phyloP scores from a whole-genome alignment of 129 eudicot genomes.

The Ambrosia artemisiifolia region DNA sequence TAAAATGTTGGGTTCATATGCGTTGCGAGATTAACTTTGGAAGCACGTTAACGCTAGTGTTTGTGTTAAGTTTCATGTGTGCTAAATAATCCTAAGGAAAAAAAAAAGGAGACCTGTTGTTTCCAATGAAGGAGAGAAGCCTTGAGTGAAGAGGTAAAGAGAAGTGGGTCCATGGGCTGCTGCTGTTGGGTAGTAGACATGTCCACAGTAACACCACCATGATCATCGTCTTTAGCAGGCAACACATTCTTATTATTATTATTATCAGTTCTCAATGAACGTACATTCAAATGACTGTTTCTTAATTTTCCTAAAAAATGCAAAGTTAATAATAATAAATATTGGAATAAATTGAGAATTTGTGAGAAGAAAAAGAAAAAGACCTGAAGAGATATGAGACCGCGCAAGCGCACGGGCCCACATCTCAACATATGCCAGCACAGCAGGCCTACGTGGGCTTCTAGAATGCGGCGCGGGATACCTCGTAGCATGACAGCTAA shows the following conservation, averaged over 20 bases:
- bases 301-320: slow-evolving; percentile 12
- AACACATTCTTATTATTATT: neutral
- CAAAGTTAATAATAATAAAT: neutral
- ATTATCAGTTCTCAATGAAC: slow-evolving; percentile 6
- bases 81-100: too few species aligned
- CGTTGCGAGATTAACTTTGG: too few species aligned
- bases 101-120: slow-evolving; percentile 25
- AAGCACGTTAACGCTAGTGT: too few species aligned
- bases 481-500: too few species aligned
- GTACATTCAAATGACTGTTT: slow-evolving; percentile 9
- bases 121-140: slow-evolving; percentile 51
- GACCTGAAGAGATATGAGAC: too few species aligned
- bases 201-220: slow-evolving; percentile 53
- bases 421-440: too few species aligned
- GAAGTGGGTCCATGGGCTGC: slow-evolving; percentile 36
- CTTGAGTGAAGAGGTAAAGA: slow-evolving; percentile 39
- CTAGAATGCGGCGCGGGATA: too few species aligned
- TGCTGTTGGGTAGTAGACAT: slow-evolving; percentile 15
- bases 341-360: neutral
- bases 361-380: neutral
- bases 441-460: too few species aligned
- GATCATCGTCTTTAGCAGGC: slow-evolving; percentile 37
- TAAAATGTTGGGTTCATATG: too few species aligned
- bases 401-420: too few species aligned
- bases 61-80: too few species aligned